Percentiles rank a stretch among this genome's conserved stretches.
These are phyloP conservation scores for Kondoa subrosea DNA, from an alignment of 768 basidiomycete genomes.

Conservation along the genomic window DNA sequence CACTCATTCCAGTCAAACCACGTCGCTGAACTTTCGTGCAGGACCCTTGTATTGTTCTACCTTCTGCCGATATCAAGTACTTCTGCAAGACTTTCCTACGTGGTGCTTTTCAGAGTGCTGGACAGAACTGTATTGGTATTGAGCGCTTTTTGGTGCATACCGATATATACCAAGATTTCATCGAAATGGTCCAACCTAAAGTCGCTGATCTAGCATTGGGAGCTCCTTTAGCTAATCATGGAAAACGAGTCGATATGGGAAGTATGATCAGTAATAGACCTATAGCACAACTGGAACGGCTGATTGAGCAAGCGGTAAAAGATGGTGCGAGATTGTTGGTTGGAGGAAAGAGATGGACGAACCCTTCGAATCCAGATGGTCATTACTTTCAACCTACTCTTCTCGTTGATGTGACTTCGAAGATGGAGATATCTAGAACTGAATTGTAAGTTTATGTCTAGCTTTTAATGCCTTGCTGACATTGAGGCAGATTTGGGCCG, in stretches of 20 bases:
- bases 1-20: not conserved
- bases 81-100: slow-evolving; percentile 44
- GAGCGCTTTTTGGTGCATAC: slow-evolving; percentile 78
- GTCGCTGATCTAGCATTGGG: not conserved
- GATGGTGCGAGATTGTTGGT: slow-evolving; percentile 47
- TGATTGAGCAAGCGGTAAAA: slow-evolving; percentile 48
- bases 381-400: slow-evolving; percentile 78
- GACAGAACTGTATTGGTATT: slow-evolving; percentile 94
- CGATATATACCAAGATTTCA: slow-evolving; percentile 58
- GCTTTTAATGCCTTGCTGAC: not conserved
- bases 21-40: slow-evolving; percentile 41
- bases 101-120: slow-evolving; percentile 57
- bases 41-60: slow-evolving; percentile 79
- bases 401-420: slow-evolving; percentile 53
- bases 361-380: slow-evolving; percentile 52
- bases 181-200: slow-evolving; percentile 39
- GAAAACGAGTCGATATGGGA: slow-evolving; percentile 47
- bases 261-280: slow-evolving; percentile 65
- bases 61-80: slow-evolving; percentile 60
- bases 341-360: slow-evolving; percentile 51
- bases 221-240: not conserved
- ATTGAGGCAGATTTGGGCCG: slow-evolving; percentile 50
- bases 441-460: slow-evolving; percentile 8
- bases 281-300: slow-evolving; percentile 49
- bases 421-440: slow-evolving; percentile 54